Base-by-base conservation (phyloP, 2,329 filamentous ascomycete genomes). In the Massarina eburnea region DNA sequence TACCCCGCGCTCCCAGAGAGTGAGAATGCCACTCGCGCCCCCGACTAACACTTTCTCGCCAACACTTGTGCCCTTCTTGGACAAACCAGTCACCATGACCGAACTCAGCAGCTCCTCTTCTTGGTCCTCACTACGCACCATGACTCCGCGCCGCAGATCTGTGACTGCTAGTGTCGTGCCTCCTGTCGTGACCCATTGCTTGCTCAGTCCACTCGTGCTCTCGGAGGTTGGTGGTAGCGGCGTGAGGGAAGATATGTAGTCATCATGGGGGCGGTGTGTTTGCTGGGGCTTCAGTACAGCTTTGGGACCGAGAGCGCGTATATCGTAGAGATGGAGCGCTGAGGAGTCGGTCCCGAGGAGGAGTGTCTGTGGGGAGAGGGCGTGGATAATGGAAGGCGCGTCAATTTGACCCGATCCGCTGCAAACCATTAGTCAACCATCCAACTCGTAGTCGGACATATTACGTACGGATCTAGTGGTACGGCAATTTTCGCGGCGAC, bases 101-200 rank as follows among this genome's bases (percentile, higher is more conserved):
- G 88, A 87, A 61, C 86, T 88, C n/a, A 96, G 78, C 47, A 97
- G 74, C 71, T 97, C 90, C 55, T 96, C 91, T 60, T 95, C 94
- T 66, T 97, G 94, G 61, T 97, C 91, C 64, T 96, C 94, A 56
- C 90, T 96, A 48, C 86, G 86, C 3, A 91, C 86, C 34, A 97
- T 75, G 5, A 96, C 89, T 12, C 92, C 92, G 38, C 89, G 80
- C 19, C 92, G 83, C 35, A 96, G 76, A 67, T 99, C 94, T 0
- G 91, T 95, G 29, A 96, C 85, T 1, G 91, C 89, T 17, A 99
- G 75, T 0, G 92, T 97, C 1, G 89, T 92, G 35, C 91, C 91
- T 26, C 94, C 94, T 0, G 91, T 96, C 29, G 88, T 94, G 41
- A 96, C 81, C 88, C 91, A 99, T 73, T 97, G 92, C 72, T 96